A percentile compares a stretch with the other conserved stretches of the same genome.
Conservation (phyloP, 495 filamentous ascomycete species). For the Immersiella caudata region DNA sequence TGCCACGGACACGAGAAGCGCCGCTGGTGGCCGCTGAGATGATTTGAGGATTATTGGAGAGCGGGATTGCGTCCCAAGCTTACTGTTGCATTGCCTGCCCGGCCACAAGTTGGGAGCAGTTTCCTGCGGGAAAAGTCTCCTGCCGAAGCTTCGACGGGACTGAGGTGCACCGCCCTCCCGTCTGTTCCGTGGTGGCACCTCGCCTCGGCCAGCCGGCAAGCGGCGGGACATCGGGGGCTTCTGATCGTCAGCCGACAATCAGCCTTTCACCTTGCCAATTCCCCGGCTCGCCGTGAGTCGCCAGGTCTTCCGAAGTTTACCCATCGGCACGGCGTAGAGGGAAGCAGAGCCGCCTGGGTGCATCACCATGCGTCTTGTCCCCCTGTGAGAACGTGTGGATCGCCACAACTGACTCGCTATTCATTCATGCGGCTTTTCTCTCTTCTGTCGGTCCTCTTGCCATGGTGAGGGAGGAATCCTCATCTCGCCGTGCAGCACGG, state of each 20-base stretch:
- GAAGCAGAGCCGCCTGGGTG: conserved; percentile 17
- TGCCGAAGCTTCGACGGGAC: conserved; percentile 12
- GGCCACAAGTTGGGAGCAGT: background rate
- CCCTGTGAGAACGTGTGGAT: conserved; percentile 12
- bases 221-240: conserved; percentile 15
- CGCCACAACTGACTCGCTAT: conserved; percentile 1
- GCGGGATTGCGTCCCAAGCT: background rate
- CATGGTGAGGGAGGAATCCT: background rate
- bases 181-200: conserved; percentile 16
- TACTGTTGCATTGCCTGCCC: background rate
- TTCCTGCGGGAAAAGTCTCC: conserved; percentile 15
- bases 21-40: background rate
- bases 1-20: background rate
- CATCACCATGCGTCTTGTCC: background rate
- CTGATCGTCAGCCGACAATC: background rate
- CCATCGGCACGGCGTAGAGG: conserved; percentile 23
- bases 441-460: background rate
- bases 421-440: conserved; percentile 19
- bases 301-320: conserved; percentile 30
- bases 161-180: conserved; percentile 13
- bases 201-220: conserved; percentile 7
- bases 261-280: conserved; percentile 11
- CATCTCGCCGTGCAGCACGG: background rate
- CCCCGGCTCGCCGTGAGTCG: conserved; percentile 28
- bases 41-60: background rate